Evolutionary conservation across 2,329 filamentous ascomycete genomes (phyloP), one percentile per base, ranked within the genome.

Genomic region (Fusarium sublunatum): DNA sequence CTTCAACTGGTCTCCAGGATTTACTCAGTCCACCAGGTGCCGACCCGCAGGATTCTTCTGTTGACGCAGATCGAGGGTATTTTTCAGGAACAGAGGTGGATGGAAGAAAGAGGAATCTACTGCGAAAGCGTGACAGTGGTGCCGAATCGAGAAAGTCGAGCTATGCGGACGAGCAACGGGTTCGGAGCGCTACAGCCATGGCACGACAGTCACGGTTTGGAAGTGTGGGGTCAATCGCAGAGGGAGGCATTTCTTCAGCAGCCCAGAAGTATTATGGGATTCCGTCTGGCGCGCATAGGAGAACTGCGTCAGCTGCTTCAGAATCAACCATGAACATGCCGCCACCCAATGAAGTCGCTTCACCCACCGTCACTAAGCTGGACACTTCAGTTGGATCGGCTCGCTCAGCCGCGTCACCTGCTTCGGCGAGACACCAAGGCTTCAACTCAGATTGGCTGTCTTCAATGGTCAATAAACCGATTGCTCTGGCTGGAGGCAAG

Each of bases 41-140:
- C 12, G 74, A 78, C 11, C 69, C 78, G 12, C 80, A 80, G 61
- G 83, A 86, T 57, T 81, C 81, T 8, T 78, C 79, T 13, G 76
- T 81, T 24, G 91, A 96, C 59, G 76, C 92, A 13, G 95, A 98
- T 70, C 86, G 92, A 32, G 94, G 93, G 24, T 98, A 98, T 75
- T 97, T 97, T 73, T 97, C 94, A 7, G 92, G 93, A 4, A 91
- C 90, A 13, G 94, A 98, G 71, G 82, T 88, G 10, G 93, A 97
- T 63, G 86, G 86, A 39, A 87, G 90, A 55, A 88, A 86, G 69
- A 86, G 91, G 41, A 96, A 92, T 72, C 82, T 95, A 42, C 80
- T 97, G 64, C 92, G 91, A 75, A 96, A 95, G 78, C 88, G 91
- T 54, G 86, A 88, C 58, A 88, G 86, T 61, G 76, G 55, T 43